These are phyloP conservation scores for Diplogelasinospora grovesii DNA, from an alignment of 495 filamentous ascomycete species.

Conservation along the genomic window DNA sequence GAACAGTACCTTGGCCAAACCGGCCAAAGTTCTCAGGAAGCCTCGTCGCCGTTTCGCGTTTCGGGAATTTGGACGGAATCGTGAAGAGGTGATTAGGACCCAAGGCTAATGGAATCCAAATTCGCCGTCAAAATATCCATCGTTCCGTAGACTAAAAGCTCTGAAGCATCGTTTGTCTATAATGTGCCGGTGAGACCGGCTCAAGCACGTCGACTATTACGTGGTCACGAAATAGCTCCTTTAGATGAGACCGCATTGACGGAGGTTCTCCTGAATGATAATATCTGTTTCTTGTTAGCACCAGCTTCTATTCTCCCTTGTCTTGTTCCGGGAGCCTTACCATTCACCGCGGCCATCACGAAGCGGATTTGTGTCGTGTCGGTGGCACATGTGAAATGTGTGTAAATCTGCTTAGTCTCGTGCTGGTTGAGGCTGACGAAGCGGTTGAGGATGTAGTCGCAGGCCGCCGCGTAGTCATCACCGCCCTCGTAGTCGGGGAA, in stretches of 20 bases:
- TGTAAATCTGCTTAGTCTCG: conserved; percentile 99
- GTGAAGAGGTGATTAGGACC: not conserved
- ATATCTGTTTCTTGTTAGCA: conserved; percentile 62
- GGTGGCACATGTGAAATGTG: conserved; percentile 97
- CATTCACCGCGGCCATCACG: conserved; percentile 99
- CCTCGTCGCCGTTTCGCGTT: not conserved
- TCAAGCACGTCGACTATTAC: not conserved
- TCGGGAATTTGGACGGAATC: conserved; percentile 1
- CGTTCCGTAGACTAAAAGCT: conserved; percentile 2
- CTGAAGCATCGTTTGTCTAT: conserved; percentile 12
- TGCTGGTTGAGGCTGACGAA: conserved; percentile 97
- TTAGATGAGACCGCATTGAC: conserved; percentile 96
- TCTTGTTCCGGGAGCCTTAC: conserved; percentile 62
- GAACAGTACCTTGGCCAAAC: not conserved
- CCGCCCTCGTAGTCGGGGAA: conserved; percentile 98
- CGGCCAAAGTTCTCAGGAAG: conserved; percentile 5
- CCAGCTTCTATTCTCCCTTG: no score
- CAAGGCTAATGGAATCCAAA: not conserved
- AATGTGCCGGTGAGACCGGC: conserved; percentile 4
- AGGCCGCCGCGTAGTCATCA: conserved; percentile 85
- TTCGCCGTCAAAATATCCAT: not conserved
- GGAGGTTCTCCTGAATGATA: conserved; percentile 99
- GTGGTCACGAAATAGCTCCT: conserved; percentile 1
- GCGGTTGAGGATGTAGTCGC: conserved; percentile 95
- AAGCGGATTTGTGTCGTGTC: conserved; percentile 98